phyloP scores from a whole-genome alignment of 2,329 filamentous ascomycete genomes.

The Neospermospora avenae region DNA sequence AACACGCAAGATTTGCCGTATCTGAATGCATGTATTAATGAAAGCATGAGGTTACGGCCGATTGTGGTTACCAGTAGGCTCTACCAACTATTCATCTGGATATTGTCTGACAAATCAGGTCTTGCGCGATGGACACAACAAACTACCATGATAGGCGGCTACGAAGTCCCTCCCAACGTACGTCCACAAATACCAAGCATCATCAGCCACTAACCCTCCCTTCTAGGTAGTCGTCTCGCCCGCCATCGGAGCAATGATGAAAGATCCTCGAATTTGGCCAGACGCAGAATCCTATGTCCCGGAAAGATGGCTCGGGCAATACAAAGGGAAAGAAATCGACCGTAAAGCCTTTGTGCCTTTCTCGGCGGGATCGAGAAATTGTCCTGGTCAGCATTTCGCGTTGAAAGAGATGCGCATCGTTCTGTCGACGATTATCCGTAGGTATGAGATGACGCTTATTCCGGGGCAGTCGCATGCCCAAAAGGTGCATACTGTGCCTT shows the following conservation, averaged over 20 bases:
- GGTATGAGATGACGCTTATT: constrained; percentile 22
- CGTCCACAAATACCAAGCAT: not conserved
- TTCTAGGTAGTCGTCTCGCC: constrained; percentile 13
- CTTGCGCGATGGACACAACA: constrained; percentile 15
- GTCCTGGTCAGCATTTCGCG: constrained; percentile 34
- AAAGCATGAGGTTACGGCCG: constrained; percentile 23
- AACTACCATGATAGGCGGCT: constrained; percentile 15
- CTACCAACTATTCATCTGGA: not conserved
- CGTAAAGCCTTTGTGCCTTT: constrained; percentile 29
- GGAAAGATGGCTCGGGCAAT: constrained; percentile 23
- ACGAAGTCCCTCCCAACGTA: constrained; percentile 22
- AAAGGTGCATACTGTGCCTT: constrained; percentile 23
- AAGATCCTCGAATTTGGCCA: constrained; percentile 20
- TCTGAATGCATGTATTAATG: constrained; percentile 23
- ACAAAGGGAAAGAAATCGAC: constrained; percentile 17
- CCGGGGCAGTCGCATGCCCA: constrained; percentile 23
- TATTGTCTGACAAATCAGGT: constrained; percentile 6
- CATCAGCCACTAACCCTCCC: not conserved
- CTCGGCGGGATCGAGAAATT: constrained; percentile 32
- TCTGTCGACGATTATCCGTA: constrained; percentile 18
- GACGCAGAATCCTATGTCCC: constrained; percentile 22
- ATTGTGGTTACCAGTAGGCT: constrained; percentile 12
- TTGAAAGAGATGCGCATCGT: constrained; percentile 30
- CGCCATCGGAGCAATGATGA: constrained; percentile 6
- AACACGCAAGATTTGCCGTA: constrained; percentile 24